Evolutionary conservation across 2,329 filamentous ascomycete genomes (phyloP).

Genomic region (Fusarium redolens): DNA sequence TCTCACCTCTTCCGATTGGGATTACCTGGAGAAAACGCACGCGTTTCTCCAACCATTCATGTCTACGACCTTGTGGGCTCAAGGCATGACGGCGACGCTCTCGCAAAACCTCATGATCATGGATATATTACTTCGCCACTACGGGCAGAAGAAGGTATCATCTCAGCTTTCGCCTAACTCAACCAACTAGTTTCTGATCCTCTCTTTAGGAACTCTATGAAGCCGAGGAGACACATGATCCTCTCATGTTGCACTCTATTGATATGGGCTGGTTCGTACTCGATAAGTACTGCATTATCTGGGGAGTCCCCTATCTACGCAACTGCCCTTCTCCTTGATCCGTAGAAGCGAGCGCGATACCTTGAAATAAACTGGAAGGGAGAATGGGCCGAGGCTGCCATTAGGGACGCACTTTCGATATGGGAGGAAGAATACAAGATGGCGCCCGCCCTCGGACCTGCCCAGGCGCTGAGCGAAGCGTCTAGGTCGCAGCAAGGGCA

Average conservation of each 20-base stretch:
- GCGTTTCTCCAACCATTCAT: too few relatives aligned
- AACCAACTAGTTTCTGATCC: too few relatives aligned
- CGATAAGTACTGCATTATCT: constrained; percentile 15
- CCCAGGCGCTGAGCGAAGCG: neutral
- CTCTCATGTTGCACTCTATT: constrained; percentile 2
- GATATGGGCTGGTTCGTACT: constrained; percentile 29
- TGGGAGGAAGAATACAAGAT: neutral
- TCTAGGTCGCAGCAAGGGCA: neutral
- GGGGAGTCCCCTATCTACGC: constrained; percentile 17
- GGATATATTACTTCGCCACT: too few relatives aligned
- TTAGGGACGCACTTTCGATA: neutral
- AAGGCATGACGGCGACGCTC: too few relatives aligned
- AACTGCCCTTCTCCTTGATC: constrained; percentile 15
- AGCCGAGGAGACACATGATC: neutral
- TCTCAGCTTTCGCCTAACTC: too few relatives aligned
- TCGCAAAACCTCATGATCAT: too few relatives aligned
- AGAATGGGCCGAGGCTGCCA: neutral
- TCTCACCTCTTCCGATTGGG: too few relatives aligned
- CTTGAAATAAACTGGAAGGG: neutral
- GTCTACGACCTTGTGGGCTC: too few relatives aligned
- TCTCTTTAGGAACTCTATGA: too few relatives aligned
- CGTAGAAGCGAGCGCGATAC: neutral
- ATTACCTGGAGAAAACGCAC: too few relatives aligned
- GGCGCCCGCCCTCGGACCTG: neutral
- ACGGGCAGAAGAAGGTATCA: too few relatives aligned